Percentiles rank a stretch among this genome's conserved stretches.
These are phyloP conservation scores for Neoboletus subvelutipes DNA, from an alignment of 768 basidiomycete species.

Conservation along the genomic window DNA sequence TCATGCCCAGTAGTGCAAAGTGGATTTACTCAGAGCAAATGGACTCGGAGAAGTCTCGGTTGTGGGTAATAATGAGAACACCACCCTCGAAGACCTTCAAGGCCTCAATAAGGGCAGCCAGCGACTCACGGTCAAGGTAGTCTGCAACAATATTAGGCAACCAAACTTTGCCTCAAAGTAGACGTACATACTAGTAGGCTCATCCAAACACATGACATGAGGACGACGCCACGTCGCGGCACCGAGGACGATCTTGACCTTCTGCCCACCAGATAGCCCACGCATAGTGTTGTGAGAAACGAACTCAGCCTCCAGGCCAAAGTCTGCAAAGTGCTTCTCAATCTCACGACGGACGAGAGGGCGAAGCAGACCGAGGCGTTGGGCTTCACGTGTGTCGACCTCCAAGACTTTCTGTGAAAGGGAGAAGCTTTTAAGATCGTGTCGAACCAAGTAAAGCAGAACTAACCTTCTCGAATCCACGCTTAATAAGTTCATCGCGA, in stretches of 20 bases:
- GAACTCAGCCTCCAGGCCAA: constrained; percentile 98
- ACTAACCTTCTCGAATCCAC: constrained; percentile 90
- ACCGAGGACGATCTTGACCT: constrained; percentile 98
- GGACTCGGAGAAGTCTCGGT: constrained; percentile 98
- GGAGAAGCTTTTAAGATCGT: not conserved
- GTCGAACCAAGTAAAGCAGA: not conserved
- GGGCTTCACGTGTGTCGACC: constrained; percentile 96
- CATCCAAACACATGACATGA: constrained; percentile 95
- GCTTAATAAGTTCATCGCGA: constrained; percentile 95
- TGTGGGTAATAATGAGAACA: constrained; percentile 97
- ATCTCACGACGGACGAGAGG: constrained; percentile 98
- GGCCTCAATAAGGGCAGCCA: constrained; percentile 97
- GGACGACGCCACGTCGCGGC: constrained; percentile 99
- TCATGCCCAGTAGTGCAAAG: not conserved
- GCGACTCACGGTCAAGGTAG: constrained; percentile 99
- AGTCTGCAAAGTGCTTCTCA: constrained; percentile 99
- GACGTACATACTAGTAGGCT: constrained; percentile 76
- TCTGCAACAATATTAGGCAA: constrained; percentile 42
- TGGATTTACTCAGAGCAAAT: constrained; percentile 75
- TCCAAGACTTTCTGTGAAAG: constrained; percentile 82
- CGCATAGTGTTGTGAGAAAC: constrained; percentile 99
- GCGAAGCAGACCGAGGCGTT: constrained; percentile 90
- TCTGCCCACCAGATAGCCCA: constrained; percentile 97
- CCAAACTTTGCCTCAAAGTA: not conserved
- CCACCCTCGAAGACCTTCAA: constrained; percentile 98